Evolutionary conservation across 352 stramenopile genomes (phyloP).

Genomic region (Phytophthora melonis): DNA sequence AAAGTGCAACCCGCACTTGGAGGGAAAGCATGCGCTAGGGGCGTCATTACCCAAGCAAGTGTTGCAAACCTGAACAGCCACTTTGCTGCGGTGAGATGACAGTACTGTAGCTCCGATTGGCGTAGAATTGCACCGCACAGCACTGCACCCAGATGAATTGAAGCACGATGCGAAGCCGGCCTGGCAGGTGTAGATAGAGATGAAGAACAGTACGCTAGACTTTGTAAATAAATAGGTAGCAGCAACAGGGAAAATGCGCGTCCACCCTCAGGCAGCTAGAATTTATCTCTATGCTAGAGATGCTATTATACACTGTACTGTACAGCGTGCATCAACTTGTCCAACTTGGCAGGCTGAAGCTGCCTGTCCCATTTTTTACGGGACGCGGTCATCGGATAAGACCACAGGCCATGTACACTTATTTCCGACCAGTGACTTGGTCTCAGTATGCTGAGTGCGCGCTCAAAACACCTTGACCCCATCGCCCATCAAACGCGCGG

Average conservation of each 20-base stretch:
- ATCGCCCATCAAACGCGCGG: conserved; percentile 23
- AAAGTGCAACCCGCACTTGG: neutral
- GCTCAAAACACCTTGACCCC: neutral
- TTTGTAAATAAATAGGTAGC: neutral
- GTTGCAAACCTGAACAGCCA: neutral
- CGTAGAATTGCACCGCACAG: neutral
- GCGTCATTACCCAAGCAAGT: neutral
- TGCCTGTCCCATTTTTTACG: neutral
- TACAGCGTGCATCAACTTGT: too few species aligned
- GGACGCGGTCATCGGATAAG: neutral
- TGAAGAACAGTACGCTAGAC: conserved; percentile 6
- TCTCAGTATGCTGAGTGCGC: neutral
- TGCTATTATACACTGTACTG: neutral
- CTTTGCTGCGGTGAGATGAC: neutral
- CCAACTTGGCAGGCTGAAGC: too few species aligned
- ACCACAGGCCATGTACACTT: neutral
- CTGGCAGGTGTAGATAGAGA: neutral
- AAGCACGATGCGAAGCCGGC: neutral
- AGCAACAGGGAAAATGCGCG: too few species aligned
- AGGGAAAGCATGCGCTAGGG: neutral
- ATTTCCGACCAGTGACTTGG: neutral
- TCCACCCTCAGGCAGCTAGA: too few species aligned
- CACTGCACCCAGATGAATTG: neutral
- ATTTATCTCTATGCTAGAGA: too few species aligned
- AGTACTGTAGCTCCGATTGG: neutral